Evolutionary conservation across 805 yeast genomes (phyloP), one percentile per base, ranked within the genome.

Genomic region (Ogataea minuta): DNA sequence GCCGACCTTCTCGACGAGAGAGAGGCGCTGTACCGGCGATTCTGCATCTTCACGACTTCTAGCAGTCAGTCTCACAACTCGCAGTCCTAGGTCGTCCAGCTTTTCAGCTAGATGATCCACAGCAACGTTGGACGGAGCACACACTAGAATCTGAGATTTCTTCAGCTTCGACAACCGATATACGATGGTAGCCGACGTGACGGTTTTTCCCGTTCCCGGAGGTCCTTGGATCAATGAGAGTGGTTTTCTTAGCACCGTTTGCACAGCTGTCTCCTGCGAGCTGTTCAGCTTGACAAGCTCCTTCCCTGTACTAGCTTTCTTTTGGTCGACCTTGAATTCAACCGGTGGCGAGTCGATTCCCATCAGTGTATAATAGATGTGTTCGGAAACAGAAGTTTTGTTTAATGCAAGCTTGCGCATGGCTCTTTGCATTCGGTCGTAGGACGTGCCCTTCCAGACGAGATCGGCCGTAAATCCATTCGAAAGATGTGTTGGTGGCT

Each of bases 131-230:
- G 96, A 89, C 15, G 97, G 96, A 3, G 97, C 96, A 69, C 96
- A 87, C 3, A 89, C 96, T 28, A 90, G 69, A 7, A 89, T 78
- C 45, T 77, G 76, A 33, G 77, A 80, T 39, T 76, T 75, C 50
- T 76, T 77, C 44, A 80, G 55, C 43, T 77, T 76, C 3, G 79
- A 70, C 38, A 88, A 65, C 53, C 87, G 95, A 51, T 85, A 82
- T 21, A 89, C 76, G 42, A 90, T 85, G 0, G 95, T 81, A 2
- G 96, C 91, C 0, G 96, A 87, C 0, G 96, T 89, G 11, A 87
- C 95, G 1, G 97, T 90, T 57, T 90, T 90, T 59, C 97, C 97
- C 0, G 97, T 90, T 48, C 95, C 95, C 3, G 97, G 97, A 8
- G 97, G 97, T 12, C 97, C 97, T 60, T 90, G 96, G 46, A 88